phyloP scores from a whole-genome alignment of 139 green algal genomes.

The Chlorella sp. region DNA sequence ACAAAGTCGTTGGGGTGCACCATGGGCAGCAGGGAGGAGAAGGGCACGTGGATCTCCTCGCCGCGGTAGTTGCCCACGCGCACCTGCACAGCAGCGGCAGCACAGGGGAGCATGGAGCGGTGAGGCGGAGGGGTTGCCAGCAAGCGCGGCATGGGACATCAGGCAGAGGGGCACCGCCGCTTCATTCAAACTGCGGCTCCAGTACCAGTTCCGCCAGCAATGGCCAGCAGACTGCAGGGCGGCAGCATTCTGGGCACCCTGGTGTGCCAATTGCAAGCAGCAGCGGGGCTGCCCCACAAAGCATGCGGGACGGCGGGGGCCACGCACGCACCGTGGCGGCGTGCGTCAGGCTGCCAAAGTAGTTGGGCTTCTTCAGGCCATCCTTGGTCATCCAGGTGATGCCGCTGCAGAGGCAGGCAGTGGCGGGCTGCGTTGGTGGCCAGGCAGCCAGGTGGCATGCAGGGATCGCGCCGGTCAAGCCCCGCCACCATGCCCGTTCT shows the following conservation, averaged over 20 bases:
- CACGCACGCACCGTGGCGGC: slow-evolving; percentile 78
- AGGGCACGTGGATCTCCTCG: slow-evolving; percentile 95
- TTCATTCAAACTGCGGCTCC: too few species aligned
- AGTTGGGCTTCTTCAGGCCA: slow-evolving; percentile 96
- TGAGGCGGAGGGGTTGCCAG: too few species aligned
- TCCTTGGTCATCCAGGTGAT: slow-evolving; percentile 99
- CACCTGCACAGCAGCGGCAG: neutral
- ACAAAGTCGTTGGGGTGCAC: slow-evolving; percentile 97
- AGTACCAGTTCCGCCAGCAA: neutral
- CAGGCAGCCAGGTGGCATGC: too few species aligned
- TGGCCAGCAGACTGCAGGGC: too few species aligned
- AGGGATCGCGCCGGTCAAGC: neutral
- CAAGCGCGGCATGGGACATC: too few species aligned
- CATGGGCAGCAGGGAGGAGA: slow-evolving; percentile 93
- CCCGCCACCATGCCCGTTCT: neutral
- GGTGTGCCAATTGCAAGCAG: neutral
- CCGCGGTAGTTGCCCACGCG: slow-evolving; percentile 95
- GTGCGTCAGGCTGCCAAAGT: slow-evolving; percentile 97
- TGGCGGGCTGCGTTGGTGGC: too few species aligned
- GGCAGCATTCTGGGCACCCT: too few species aligned
- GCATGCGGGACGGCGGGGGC: too few species aligned
- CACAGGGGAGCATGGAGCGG: too few species aligned
- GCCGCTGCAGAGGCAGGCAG: slow-evolving; percentile 65
- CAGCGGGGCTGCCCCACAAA: too few species aligned
- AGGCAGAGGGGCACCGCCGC: too few species aligned